Evolutionary conservation across 179 eudicot genomes (phyloP), one percentile per base, ranked within the genome.

Genomic region (Actinidia arguta): DNA sequence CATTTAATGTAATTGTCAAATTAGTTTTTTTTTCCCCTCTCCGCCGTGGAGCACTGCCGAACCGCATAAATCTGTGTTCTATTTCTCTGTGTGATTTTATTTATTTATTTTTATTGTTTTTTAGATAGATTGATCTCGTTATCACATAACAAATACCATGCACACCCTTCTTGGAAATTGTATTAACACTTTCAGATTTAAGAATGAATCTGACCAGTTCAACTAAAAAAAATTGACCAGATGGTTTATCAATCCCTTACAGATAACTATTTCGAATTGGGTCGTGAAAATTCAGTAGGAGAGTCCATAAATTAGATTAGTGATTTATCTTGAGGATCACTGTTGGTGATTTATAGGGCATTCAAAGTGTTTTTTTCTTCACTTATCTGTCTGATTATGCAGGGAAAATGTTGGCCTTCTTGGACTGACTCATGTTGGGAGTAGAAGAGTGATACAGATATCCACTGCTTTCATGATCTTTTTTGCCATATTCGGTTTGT

Each of bases 321-420:
- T 11, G 27, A 8, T 54, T 11, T 55, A 48, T 39, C n/a, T 75
- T 2, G 44, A 59, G 48, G 6, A 56, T 56, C 66, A 76, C 25
- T 13, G 0, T 36, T 31, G 17, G 36, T 75, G 78, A 50, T 31
- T 75, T 75, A 36, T 4, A 31, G 63, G 24, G 63, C 3, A 31
- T 31, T 74, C n/a, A 31, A 74, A 9, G 10, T 74, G 13, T 73
- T 72, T 48, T 48, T 47, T 61, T 54, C 58, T 31, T 70, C 36
- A 20, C 22, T 7, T 81, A 42, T 82, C 31, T 68, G 6, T 16
- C 63, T 67, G 16, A 50, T 25, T 24, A 11, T 85, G 87, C 92
- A 96, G 99, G 58, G 99, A 95, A 87, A 96, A 96, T 86, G 93
- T 95, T 50, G 99, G 99, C 52, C 94, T 96, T 79, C 96, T 96